Conservation (phyloP, 805 yeast species). For the Nakazawaea ishiwadae region DNA sequence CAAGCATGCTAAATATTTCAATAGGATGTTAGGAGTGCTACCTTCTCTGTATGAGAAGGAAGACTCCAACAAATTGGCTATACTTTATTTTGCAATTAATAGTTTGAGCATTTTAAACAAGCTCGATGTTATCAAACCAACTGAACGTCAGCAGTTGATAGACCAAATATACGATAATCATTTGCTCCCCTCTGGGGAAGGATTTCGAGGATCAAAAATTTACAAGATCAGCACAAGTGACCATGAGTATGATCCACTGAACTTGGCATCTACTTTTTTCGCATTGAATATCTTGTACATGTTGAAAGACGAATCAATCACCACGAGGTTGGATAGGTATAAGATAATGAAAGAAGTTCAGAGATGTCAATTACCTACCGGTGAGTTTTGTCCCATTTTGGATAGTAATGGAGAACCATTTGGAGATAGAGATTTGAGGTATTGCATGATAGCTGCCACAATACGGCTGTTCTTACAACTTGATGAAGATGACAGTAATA, state of each 20-base stretch:
- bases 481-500: slow-evolving; percentile 32
- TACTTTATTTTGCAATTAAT: slow-evolving; percentile 65
- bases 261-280: slow-evolving; percentile 72
- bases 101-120: slow-evolving; percentile 49
- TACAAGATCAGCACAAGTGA: slow-evolving; percentile 26
- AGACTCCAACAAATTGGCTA: slow-evolving; percentile 65
- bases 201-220: slow-evolving; percentile 57
- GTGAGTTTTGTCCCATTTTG: slow-evolving; percentile 49
- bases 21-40: slow-evolving; percentile 24
- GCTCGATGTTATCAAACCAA: slow-evolving; percentile 24
- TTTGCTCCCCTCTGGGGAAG: slow-evolving; percentile 31
- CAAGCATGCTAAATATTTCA: slow-evolving; percentile 25
- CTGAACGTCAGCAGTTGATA: slow-evolving; percentile 27
- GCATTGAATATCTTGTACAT: slow-evolving; percentile 55
- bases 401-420: slow-evolving; percentile 30
- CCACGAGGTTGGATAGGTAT: slow-evolving; percentile 29
- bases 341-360: slow-evolving; percentile 50
- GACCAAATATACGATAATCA: slow-evolving; percentile 42
- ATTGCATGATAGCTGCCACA: slow-evolving; percentile 67
- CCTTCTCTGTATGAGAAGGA: slow-evolving; percentile 53
- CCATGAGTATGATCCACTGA: slow-evolving; percentile 52
- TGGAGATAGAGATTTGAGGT: slow-evolving; percentile 70
- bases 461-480: slow-evolving; percentile 49
- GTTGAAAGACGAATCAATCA: slow-evolving; percentile 39
- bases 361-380: slow-evolving; percentile 56